A percentile compares a stretch with the other conserved stretches of the same genome.
These are phyloP conservation scores for Filobasidium floriforme DNA, from an alignment of 768 basidiomycete species.

Conservation along the genomic window DNA sequence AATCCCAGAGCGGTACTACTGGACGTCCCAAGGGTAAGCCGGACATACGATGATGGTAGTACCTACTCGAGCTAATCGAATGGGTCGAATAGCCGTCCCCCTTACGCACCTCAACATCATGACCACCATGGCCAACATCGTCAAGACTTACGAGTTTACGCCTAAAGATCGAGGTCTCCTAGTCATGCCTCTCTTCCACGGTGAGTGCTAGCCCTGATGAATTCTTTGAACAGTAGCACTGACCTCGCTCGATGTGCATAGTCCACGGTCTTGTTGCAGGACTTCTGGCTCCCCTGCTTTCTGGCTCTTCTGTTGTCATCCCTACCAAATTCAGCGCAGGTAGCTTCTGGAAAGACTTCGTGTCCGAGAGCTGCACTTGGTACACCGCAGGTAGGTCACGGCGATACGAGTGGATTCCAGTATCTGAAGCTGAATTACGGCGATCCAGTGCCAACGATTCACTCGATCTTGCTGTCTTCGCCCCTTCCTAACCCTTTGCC, in stretches of 20 bases:
- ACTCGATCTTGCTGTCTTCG: conserved; percentile 41
- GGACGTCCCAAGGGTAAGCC: conserved; percentile 54
- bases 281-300: conserved; percentile 55
- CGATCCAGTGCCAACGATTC: conserved; percentile 42
- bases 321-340: conserved; percentile 54
- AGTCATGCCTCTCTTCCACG: conserved; percentile 50
- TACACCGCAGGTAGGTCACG: conserved; percentile 39
- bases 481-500: conserved; percentile 41
- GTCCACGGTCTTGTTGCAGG: conserved; percentile 59
- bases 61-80: conserved; percentile 26
- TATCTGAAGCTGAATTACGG: background rate
- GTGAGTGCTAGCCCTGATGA: conserved; percentile 1
- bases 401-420: background rate
- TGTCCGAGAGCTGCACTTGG: conserved; percentile 50
- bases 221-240: background rate
- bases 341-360: conserved; percentile 52
- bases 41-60: background rate
- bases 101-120: conserved; percentile 44
- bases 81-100: conserved; percentile 36
- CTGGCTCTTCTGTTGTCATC: conserved; percentile 55
- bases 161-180: conserved; percentile 40
- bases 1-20: conserved; percentile 51
- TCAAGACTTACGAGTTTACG: conserved; percentile 42
- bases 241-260: conserved; percentile 33
- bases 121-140: conserved; percentile 42